A percentile compares a stretch with the other conserved stretches of the same genome.
Conservation (phyloP, 129 eudicot genomes). For the Erigeron canadensis region DNA sequence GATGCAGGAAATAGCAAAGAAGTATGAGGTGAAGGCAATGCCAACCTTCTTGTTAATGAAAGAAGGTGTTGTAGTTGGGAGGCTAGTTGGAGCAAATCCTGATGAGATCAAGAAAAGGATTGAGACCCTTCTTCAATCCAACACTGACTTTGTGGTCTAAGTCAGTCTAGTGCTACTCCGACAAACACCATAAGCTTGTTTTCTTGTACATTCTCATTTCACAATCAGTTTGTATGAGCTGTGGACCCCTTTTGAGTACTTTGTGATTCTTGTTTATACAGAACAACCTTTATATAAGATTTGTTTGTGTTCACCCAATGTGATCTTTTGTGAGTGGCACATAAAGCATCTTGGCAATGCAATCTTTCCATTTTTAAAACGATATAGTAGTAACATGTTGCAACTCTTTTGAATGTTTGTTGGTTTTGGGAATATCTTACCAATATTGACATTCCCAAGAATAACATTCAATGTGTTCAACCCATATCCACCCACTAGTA, state of each 20-base stretch:
- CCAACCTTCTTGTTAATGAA: conserved; percentile 79
- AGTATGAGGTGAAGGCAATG: conserved; percentile 80
- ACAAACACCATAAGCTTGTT: conserved; percentile 25
- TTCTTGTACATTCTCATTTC: conserved; percentile 29
- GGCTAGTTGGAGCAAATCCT: conserved; percentile 78
- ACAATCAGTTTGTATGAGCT: background rate
- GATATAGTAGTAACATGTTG: conserved; percentile 17
- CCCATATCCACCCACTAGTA: background rate
- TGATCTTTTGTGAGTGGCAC: conserved; percentile 41
- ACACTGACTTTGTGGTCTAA: conserved; percentile 29
- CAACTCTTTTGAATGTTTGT: conserved; percentile 7
- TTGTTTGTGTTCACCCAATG: conserved; percentile 37
- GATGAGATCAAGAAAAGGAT: conserved; percentile 68
- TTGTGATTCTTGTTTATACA: conserved; percentile 36
- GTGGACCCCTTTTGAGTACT: conserved; percentile 30
- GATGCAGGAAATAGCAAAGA: conserved; percentile 63
- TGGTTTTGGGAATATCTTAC: conserved; percentile 18
- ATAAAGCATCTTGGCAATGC: conserved; percentile 32
- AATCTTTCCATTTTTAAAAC: conserved; percentile 18
- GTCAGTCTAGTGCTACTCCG: conserved; percentile 22
- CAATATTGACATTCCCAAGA: conserved; percentile 16
- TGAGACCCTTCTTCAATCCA: conserved; percentile 42
- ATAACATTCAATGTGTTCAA: conserved; percentile 8
- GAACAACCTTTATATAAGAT: conserved; percentile 29
- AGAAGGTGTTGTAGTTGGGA: conserved; percentile 58